A percentile compares a stretch with the other conserved stretches of the same genome.
phyloP scores from a whole-genome alignment of 108 stramenopile genomes.

The Cyclotella atomus region DNA sequence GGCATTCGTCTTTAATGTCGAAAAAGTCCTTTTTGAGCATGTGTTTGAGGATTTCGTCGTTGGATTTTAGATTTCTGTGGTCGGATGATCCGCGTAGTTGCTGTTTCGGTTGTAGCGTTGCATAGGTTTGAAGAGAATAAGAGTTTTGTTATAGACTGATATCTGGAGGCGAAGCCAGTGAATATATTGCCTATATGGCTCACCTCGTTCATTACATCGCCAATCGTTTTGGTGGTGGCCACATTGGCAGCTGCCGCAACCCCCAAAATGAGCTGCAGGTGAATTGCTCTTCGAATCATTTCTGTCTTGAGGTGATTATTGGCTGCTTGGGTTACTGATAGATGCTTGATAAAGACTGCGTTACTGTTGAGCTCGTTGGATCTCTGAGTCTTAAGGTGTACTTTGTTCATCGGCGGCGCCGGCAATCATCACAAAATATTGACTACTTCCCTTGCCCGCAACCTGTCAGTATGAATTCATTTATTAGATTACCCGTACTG shows the following conservation, averaged over 20 bases:
- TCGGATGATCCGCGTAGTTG: slow-evolving; percentile 19
- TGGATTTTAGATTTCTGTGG: slow-evolving; percentile 6
- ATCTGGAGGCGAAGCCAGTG: neutral
- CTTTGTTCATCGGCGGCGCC: no score
- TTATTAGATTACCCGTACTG: no score
- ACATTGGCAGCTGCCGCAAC: neutral
- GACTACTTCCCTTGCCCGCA: no score
- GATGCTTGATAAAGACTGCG: no score
- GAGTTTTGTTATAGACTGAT: neutral
- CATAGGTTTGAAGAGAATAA: neutral
- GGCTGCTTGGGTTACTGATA: no score
- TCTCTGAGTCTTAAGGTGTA: no score
- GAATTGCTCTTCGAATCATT: neutral
- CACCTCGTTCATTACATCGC: slow-evolving; percentile 22
- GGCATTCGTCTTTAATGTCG: slow-evolving; percentile 42
- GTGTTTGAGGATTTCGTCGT: slow-evolving; percentile 36
- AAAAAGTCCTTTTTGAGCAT: slow-evolving; percentile 50
- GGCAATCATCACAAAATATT: no score
- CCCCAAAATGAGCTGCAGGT: neutral
- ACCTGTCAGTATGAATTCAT: no score
- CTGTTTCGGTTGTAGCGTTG: slow-evolving; percentile 3
- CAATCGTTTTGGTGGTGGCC: neutral
- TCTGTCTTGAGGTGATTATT: neutral
- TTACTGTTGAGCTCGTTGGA: no score
- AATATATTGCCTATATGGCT: neutral